Evolutionary conservation across 2,329 filamentous ascomycete species (phyloP).

Genomic region (Periconia sp.): DNA sequence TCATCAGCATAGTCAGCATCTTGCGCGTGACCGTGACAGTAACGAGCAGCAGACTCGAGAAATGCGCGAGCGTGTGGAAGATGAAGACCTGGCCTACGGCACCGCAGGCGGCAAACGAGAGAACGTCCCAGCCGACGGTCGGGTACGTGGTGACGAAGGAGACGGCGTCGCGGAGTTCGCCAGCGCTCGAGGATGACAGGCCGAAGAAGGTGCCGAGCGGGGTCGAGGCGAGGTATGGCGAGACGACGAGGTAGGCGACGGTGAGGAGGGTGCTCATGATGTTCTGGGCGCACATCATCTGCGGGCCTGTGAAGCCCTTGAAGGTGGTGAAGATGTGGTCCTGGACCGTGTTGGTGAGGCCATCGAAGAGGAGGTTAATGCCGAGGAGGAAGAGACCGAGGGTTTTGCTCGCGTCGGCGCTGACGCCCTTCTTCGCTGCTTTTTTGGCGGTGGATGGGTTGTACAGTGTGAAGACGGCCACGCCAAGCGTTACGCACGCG

Average conservation of each 20-base stretch:
- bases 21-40: slow-evolving; percentile 97
- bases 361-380: slow-evolving; percentile 93
- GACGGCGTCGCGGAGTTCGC: slow-evolving; percentile 79
- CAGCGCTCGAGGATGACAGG: slow-evolving; percentile 50
- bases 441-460: slow-evolving; percentile 52
- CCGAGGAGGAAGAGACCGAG: slow-evolving; percentile 83
- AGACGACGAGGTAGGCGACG: slow-evolving; percentile 71
- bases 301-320: slow-evolving; percentile 80
- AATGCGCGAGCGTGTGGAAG: slow-evolving; percentile 87
- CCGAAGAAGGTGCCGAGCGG: slow-evolving; percentile 46
- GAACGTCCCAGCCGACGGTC: slow-evolving; percentile 78
- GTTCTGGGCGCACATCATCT: slow-evolving; percentile 99
- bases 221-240: slow-evolving; percentile 75
- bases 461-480: slow-evolving; percentile 93
- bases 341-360: slow-evolving; percentile 93
- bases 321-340: slow-evolving; percentile 85
- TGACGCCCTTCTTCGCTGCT: slow-evolving; percentile 51
- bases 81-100: slow-evolving; percentile 97
- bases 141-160: slow-evolving; percentile 81
- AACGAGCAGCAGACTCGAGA: slow-evolving; percentile 87
- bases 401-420: slow-evolving; percentile 62
- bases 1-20: slow-evolving; percentile 99
- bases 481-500: slow-evolving; percentile 83
- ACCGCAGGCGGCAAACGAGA: slow-evolving; percentile 87
- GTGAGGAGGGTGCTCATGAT: slow-evolving; percentile 81